Percentiles rank a stretch among this genome's conserved stretches.
phyloP scores from a whole-genome alignment of 1,139 yeast genomes.

The Hansenula sp. region DNA sequence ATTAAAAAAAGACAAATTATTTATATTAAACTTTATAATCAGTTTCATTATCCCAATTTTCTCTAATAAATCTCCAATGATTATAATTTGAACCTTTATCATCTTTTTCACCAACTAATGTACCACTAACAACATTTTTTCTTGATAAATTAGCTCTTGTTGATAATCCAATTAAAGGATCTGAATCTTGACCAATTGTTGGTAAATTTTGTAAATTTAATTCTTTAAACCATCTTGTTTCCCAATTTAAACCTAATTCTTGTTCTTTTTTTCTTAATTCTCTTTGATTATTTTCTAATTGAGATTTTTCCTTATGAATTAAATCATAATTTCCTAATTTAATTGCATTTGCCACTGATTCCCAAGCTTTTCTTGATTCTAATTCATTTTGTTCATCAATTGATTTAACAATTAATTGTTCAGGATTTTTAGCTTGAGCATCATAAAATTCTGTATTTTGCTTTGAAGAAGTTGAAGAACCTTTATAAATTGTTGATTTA shows the following conservation, averaged over 20 bases:
- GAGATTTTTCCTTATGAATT: constrained; percentile 70
- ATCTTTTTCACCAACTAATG: constrained; percentile 48
- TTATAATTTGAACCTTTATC: constrained; percentile 38
- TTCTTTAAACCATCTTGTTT: constrained; percentile 72
- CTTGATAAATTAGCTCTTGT: constrained; percentile 53
- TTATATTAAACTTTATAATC: constrained; percentile 43
- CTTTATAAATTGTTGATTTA: constrained; percentile 43
- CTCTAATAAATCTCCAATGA: constrained; percentile 68
- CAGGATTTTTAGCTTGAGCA: constrained; percentile 49
- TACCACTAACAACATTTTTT: constrained; percentile 67
- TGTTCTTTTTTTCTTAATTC: constrained; percentile 70
- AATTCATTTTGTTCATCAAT: constrained; percentile 68
- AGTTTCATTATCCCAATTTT: constrained; percentile 53
- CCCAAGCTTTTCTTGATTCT: constrained; percentile 86
- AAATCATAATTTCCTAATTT: constrained; percentile 66
- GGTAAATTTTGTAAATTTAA: constrained; percentile 39
- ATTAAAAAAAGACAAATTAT: no score
- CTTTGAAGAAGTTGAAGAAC: constrained; percentile 22
- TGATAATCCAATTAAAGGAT: constrained; percentile 49
- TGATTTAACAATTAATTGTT: constrained; percentile 69
- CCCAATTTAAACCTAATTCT: constrained; percentile 62
- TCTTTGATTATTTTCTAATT: constrained; percentile 80
- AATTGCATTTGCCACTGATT: constrained; percentile 83
- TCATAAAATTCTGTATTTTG: constrained; percentile 63
- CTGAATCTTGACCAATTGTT: constrained; percentile 25